These are phyloP conservation scores for Fusarium subglutinans DNA, from an alignment of 2,329 filamentous ascomycete species.

Conservation along the genomic window DNA sequence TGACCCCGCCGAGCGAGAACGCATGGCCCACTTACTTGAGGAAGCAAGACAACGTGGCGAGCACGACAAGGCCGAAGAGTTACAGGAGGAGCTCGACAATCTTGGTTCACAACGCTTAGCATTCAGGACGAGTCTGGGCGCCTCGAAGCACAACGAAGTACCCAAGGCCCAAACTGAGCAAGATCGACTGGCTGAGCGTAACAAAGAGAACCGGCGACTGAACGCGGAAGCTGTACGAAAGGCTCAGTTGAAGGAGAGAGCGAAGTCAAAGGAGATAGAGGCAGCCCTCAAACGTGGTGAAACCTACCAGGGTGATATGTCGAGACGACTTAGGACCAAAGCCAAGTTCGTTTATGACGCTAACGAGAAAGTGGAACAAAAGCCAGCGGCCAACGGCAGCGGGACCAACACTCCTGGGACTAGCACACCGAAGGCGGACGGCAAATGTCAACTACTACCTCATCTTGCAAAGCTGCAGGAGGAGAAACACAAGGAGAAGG, in stretches of 20 bases:
- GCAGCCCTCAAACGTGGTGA: conserved; percentile 72
- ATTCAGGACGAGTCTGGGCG: conserved; percentile 72
- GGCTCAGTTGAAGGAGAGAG: conserved; percentile 84
- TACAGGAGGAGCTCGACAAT: conserved; percentile 69
- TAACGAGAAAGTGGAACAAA: conserved; percentile 59
- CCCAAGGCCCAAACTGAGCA: conserved; percentile 70
- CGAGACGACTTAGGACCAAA: conserved; percentile 70
- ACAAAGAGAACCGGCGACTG: conserved; percentile 82
- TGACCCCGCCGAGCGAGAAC: conserved; percentile 73
- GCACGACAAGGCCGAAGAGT: conserved; percentile 61
- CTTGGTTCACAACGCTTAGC: conserved; percentile 76
- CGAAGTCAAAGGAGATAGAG: conserved; percentile 67
- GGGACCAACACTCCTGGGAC: conserved; percentile 62
- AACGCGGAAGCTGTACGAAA: conserved; percentile 93
- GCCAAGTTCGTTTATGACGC: conserved; percentile 75
- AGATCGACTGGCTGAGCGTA: conserved; percentile 84
- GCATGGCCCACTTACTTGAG: conserved; percentile 71
- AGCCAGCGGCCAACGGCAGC: conserved; percentile 59
- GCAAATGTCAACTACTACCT: conserved; percentile 56
- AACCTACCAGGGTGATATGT: conserved; percentile 65
- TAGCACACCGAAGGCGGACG: conserved; percentile 60
- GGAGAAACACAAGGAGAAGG: conserved; percentile 64
- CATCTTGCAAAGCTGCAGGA: conserved; percentile 64
- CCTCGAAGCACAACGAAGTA: conserved; percentile 61
- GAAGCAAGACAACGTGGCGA: conserved; percentile 73